Percentiles rank a stretch among this genome's conserved stretches.
Evolutionary conservation across 2,329 filamentous ascomycete genomes (phyloP).

Genomic region (Xylariales sp.): DNA sequence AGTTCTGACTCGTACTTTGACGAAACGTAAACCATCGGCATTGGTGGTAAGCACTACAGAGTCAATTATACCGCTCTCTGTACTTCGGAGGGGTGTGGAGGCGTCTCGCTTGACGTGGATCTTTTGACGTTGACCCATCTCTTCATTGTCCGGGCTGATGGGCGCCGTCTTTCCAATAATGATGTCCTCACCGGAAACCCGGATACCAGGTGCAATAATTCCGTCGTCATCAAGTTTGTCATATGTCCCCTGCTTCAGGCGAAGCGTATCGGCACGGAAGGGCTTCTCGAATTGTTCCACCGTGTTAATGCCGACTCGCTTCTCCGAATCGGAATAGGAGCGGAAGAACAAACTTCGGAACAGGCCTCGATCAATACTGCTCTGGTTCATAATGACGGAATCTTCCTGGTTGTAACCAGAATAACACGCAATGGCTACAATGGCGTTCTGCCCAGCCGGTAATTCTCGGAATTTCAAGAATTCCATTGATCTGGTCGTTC

Average conservation of each 20-base stretch:
- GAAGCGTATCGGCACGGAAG: conserved; percentile 85
- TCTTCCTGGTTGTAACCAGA: conserved; percentile 99
- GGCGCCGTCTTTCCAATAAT: conserved; percentile 99
- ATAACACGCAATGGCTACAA: conserved; percentile 97
- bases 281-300: conserved; percentile 97
- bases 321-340: conserved; percentile 96
- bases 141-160: conserved; percentile 90
- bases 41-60: conserved; percentile 94
- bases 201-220: conserved; percentile 90
- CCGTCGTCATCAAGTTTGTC: conserved; percentile 98
- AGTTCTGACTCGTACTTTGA: conserved; percentile 96
- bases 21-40: conserved; percentile 91
- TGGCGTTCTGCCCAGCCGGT: conserved; percentile 96
- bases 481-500: conserved; percentile 97
- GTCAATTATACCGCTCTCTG: conserved; percentile 96
- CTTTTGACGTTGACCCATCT: conserved; percentile 91
- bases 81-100: conserved; percentile 92
- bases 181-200: conserved; percentile 97
- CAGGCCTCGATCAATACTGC: conserved; percentile 95
- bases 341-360: conserved; percentile 99
- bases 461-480: conserved; percentile 98
- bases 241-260: conserved; percentile 93
- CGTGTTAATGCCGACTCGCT: conserved; percentile 92
- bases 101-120: conserved; percentile 94
- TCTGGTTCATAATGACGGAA: conserved; percentile 99